Percentiles rank a stretch among this genome's conserved stretches.
Evolutionary conservation across 2,329 filamentous ascomycete genomes (phyloP).

Genomic region (Ophiostoma triangulosporum): DNA sequence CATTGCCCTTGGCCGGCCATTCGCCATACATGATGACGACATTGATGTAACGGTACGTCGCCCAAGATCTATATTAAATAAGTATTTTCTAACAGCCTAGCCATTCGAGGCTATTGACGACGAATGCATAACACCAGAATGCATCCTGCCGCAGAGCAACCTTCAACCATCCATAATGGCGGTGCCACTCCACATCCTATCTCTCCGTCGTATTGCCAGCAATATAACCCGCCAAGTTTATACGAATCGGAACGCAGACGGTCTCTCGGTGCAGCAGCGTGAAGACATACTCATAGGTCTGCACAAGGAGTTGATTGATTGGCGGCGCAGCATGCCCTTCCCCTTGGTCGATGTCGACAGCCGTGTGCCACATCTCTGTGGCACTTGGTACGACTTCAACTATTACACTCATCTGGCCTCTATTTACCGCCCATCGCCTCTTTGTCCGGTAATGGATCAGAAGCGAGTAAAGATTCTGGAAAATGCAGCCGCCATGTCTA

Average conservation of each 20-base stretch:
- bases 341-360: conserved; percentile 25
- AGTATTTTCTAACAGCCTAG: conserved; percentile 12
- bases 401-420: conserved; percentile 32
- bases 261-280: conserved; percentile 10
- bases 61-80: too few species aligned
- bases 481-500: conserved; percentile 27
- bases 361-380: conserved; percentile 29
- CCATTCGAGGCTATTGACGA: conserved; percentile 26
- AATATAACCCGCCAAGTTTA: conserved; percentile 27
- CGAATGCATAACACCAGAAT: conserved; percentile 18
- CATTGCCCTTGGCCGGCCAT: conserved; percentile 29
- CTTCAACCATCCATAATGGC: conserved; percentile 24
- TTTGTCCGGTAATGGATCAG: conserved; percentile 25
- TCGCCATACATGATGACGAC: conserved; percentile 32
- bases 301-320: conserved; percentile 27
- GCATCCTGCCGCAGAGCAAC: background rate
- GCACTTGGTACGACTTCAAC: conserved; percentile 33
- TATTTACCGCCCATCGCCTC: conserved; percentile 30
- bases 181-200: conserved; percentile 29
- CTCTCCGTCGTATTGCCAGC: conserved; percentile 27
- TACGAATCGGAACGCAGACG: background rate
- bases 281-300: conserved; percentile 22
- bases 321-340: conserved; percentile 31
- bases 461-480: conserved; percentile 24
- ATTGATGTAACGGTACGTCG: conserved; percentile 22